Conservation (phyloP, 805 yeast species). For the Candida insectalens region DNA sequence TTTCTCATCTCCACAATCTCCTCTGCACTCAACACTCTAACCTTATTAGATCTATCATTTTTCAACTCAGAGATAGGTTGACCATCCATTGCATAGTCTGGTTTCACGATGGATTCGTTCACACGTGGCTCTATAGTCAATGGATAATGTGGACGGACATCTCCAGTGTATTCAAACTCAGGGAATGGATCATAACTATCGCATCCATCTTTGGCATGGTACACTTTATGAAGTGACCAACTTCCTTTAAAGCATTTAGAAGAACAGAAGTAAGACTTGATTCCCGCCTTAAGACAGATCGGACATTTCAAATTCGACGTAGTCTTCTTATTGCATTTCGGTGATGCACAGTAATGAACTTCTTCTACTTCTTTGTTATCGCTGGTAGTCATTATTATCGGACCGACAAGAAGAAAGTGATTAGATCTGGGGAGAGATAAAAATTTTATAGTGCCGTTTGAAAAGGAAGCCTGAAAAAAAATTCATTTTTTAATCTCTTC, state of each 20-base stretch:
- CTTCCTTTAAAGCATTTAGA: conserved; percentile 72
- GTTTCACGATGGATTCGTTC: conserved; percentile 60
- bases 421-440: background rate
- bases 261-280: conserved; percentile 62
- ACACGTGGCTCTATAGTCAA: conserved; percentile 60
- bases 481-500: background rate
- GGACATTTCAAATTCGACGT: conserved; percentile 80
- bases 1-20: conserved; percentile 67
- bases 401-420: background rate
- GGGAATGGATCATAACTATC: conserved; percentile 84
- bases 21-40: conserved; percentile 53
- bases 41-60: conserved; percentile 57
- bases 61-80: conserved; percentile 69
- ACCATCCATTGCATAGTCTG: conserved; percentile 82
- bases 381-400: background rate
- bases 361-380: conserved; percentile 2
- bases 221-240: conserved; percentile 65
- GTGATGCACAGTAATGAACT: conserved; percentile 48
- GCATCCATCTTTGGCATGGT: conserved; percentile 55
- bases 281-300: conserved; percentile 68
- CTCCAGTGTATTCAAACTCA: conserved; percentile 62
- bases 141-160: conserved; percentile 72
- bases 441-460: no score
- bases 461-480: background rate
- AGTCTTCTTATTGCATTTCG: conserved; percentile 80